phyloP scores from a whole-genome alignment of 345 rosid genomes.

The Microthlaspi erraticum region DNA sequence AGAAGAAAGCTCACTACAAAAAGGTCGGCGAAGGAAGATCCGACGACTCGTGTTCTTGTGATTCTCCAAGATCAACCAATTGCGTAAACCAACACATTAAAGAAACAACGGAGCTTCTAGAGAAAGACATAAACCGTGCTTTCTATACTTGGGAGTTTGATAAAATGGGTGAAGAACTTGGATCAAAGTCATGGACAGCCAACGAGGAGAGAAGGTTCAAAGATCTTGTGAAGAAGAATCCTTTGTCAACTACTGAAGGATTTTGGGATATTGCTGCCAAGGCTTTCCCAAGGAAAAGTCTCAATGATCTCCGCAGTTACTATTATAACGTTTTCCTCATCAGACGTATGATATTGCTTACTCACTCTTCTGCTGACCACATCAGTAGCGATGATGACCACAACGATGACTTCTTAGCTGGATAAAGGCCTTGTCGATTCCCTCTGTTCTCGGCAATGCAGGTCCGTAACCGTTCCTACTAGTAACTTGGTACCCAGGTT shows the following conservation, averaged over 20 bases:
- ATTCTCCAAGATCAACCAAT: constrained; percentile 40
- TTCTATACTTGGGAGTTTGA: constrained; percentile 53
- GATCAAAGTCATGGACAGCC: constrained; percentile 48
- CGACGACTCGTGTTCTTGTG: constrained; percentile 48
- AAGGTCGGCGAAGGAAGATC: constrained; percentile 48
- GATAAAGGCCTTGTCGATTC: constrained; percentile 22
- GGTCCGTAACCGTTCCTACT: constrained; percentile 27
- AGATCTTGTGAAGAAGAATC: constrained; percentile 40
- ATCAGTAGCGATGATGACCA: constrained; percentile 57
- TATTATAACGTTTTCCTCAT: constrained; percentile 52
- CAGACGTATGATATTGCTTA: constrained; percentile 44
- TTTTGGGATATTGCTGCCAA: constrained; percentile 48
- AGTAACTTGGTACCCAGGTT: not conserved
- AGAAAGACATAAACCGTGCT: constrained; percentile 44
- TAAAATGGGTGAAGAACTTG: constrained; percentile 52
- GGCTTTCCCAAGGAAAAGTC: constrained; percentile 44
- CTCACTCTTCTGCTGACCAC: constrained; percentile 31
- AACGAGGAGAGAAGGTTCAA: constrained; percentile 47
- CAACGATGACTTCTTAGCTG: constrained; percentile 22
- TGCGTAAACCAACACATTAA: constrained; percentile 46
- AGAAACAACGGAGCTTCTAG: constrained; percentile 42
- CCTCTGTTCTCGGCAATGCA: not conserved
- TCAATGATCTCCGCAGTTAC: constrained; percentile 47
- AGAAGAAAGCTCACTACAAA: constrained; percentile 37
- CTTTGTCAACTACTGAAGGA: constrained; percentile 20